Conservation (phyloP, 139 green algal genomes). For the Picochlorum sp. region DNA sequence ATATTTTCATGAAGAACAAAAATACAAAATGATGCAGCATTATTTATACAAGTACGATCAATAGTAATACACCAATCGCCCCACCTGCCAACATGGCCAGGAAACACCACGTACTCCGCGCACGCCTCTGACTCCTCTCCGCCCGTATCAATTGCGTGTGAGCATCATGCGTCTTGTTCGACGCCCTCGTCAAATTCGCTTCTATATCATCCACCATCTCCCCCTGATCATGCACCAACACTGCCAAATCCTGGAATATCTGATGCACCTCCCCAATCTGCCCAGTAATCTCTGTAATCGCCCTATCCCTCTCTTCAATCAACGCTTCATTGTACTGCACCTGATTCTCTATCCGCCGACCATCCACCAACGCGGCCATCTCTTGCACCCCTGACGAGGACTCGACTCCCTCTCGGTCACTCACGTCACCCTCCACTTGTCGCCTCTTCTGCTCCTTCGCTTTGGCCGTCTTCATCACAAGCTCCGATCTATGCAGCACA, state of each 20-base stretch:
- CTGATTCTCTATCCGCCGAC: slow-evolving; percentile 24
- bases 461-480: slow-evolving; percentile 42
- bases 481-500: slow-evolving; percentile 54
- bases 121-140: slow-evolving; percentile 39
- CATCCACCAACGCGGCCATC: slow-evolving; percentile 39
- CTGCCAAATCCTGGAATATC: slow-evolving; percentile 67
- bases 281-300: slow-evolving; percentile 48
- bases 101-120: slow-evolving; percentile 36
- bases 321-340: slow-evolving; percentile 64
- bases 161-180: slow-evolving; percentile 35
- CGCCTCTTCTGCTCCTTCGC: slow-evolving; percentile 51
- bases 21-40: background rate
- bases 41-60: slow-evolving; percentile 34
- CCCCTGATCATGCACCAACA: slow-evolving; percentile 81
- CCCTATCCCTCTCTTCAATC: slow-evolving; percentile 76
- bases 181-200: slow-evolving; percentile 42
- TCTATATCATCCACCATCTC: slow-evolving; percentile 55
- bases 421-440: slow-evolving; percentile 8
- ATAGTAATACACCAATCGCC: slow-evolving; percentile 36
- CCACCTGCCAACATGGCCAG: slow-evolving; percentile 27
- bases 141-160: slow-evolving; percentile 35
- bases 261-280: slow-evolving; percentile 55
- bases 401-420: slow-evolving; percentile 8
- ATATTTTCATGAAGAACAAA: slow-evolving; percentile 10
- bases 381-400: slow-evolving; percentile 21